These are phyloP conservation scores for Penicillium ochrochloron DNA, from an alignment of 495 filamentous ascomycete species.

Conservation along the genomic window DNA sequence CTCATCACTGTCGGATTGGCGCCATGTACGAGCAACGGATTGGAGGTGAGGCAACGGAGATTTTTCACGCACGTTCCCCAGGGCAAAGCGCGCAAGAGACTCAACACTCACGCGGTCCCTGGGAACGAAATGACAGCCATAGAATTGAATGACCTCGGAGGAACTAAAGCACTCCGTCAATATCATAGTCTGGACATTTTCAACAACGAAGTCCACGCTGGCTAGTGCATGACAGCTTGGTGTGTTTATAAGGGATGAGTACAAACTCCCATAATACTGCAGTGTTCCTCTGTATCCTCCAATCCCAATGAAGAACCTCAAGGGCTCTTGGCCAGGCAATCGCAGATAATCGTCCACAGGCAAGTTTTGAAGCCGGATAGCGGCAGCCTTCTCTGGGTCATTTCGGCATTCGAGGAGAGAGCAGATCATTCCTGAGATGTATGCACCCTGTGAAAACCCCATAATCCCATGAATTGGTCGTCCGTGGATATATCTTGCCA, in stretches of 20 bases:
- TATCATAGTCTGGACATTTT: not conserved
- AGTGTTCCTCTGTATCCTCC: too few relatives aligned
- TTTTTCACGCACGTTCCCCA: not conserved
- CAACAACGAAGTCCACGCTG: too few relatives aligned
- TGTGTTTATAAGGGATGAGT: too few relatives aligned
- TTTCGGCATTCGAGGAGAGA: constrained; percentile 13
- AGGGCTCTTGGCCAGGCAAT: too few relatives aligned
- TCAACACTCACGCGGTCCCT: constrained; percentile 6
- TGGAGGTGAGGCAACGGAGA: not conserved
- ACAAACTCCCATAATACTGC: too few relatives aligned
- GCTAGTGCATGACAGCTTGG: too few relatives aligned
- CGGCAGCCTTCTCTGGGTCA: constrained; percentile 13
- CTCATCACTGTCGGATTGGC: not conserved
- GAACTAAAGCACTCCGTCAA: constrained; percentile 5
- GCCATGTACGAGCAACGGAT: not conserved
- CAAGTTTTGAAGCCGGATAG: constrained; percentile 9
- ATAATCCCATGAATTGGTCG: constrained; percentile 13
- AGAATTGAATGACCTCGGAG: constrained; percentile 9
- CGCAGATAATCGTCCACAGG: not conserved
- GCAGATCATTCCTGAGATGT: constrained; percentile 10
- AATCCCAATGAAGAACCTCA: too few relatives aligned
- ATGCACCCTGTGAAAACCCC: constrained; percentile 15
- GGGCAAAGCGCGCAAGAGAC: constrained; percentile 9
- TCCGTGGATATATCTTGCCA: constrained; percentile 16
- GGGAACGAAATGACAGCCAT: constrained; percentile 12